Percentiles rank a stretch among this genome's conserved stretches.
Evolutionary conservation across 495 filamentous ascomycete genomes (phyloP).

Genomic region (Penicillium simplicissimum): DNA sequence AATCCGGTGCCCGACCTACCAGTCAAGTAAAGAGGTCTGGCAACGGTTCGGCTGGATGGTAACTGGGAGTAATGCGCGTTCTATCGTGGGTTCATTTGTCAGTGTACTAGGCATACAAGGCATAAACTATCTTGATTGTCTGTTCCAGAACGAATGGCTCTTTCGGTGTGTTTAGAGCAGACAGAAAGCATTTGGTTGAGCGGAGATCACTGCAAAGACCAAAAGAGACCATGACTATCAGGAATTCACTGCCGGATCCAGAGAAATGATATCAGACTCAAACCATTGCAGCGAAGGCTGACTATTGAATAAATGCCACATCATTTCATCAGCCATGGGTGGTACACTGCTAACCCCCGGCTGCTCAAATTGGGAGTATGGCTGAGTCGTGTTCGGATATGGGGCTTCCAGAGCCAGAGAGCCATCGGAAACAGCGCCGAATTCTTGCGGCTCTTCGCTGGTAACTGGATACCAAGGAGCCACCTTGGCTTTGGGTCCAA

Average conservation of each 20-base stretch:
- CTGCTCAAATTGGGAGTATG: constrained; percentile 6
- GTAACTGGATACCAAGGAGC: constrained; percentile 17
- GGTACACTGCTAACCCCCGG: constrained; percentile 1
- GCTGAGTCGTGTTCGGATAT: not conserved
- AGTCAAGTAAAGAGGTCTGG: too few species aligned
- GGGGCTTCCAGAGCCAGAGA: not conserved
- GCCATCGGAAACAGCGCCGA: not conserved
- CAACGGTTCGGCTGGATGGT: too few species aligned
- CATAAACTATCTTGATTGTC: too few species aligned
- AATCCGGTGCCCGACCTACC: constrained; percentile 3
- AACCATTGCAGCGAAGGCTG: constrained; percentile 31
- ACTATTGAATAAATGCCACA: constrained; percentile 37
- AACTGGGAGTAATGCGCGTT: too few species aligned
- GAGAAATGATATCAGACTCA: constrained; percentile 13
- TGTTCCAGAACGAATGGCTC: too few species aligned
- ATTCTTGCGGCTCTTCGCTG: not conserved
- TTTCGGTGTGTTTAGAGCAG: too few species aligned
- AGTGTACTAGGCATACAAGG: too few species aligned
- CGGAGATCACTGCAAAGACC: not conserved
- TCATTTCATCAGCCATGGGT: constrained; percentile 23
- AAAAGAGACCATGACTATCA: not conserved
- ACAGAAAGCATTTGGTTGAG: not conserved
- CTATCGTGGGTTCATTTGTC: too few species aligned
- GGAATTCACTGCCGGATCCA: not conserved
- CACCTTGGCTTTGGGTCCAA: constrained; percentile 13